These are phyloP conservation scores for Anthostomella pinea DNA, from an alignment of 2,329 filamentous ascomycete genomes.

Conservation along the genomic window DNA sequence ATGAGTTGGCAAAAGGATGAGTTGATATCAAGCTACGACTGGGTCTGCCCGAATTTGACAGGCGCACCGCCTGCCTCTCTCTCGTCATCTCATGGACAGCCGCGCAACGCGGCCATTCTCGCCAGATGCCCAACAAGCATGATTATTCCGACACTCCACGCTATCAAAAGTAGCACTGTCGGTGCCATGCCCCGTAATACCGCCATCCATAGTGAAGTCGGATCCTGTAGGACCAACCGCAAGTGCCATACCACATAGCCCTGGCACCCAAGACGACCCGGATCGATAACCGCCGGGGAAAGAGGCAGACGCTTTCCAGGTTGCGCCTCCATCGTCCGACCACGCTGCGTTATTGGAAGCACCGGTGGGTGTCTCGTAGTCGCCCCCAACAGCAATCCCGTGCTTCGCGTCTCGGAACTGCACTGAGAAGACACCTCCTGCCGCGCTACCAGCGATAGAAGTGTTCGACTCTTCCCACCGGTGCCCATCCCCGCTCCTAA, in stretches of 20 bases:
- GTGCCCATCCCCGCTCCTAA: slow-evolving; percentile 25
- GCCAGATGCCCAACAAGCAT: slow-evolving; percentile 33
- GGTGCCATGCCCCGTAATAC: slow-evolving; percentile 28
- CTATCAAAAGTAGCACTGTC: slow-evolving; percentile 32
- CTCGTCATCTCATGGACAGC: too few species aligned
- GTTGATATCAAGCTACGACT: too few species aligned
- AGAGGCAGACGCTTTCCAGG: slow-evolving; percentile 24
- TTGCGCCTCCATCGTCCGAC: slow-evolving; percentile 30
- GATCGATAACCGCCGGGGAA: slow-evolving; percentile 34
- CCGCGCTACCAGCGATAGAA: slow-evolving; percentile 25
- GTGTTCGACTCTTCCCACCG: slow-evolving; percentile 27
- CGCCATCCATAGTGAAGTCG: slow-evolving; percentile 30
- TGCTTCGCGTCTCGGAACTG: slow-evolving; percentile 27
- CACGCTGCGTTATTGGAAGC: slow-evolving; percentile 26
- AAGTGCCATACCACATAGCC: slow-evolving; percentile 23
- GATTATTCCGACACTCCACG: slow-evolving; percentile 27
- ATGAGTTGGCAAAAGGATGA: too few species aligned
- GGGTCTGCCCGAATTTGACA: too few species aligned
- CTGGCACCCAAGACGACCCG: slow-evolving; percentile 29
- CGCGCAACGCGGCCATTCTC: slow-evolving; percentile 26
- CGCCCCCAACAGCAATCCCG: slow-evolving; percentile 32
- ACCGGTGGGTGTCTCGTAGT: slow-evolving; percentile 25
- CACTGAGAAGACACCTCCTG: slow-evolving; percentile 33
- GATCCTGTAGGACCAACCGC: slow-evolving; percentile 34
- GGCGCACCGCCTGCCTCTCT: too few species aligned